Evolutionary conservation across 257 asterid species (phyloP), one percentile per base, ranked within the genome.

Genomic region (Asclepias syriaca): DNA sequence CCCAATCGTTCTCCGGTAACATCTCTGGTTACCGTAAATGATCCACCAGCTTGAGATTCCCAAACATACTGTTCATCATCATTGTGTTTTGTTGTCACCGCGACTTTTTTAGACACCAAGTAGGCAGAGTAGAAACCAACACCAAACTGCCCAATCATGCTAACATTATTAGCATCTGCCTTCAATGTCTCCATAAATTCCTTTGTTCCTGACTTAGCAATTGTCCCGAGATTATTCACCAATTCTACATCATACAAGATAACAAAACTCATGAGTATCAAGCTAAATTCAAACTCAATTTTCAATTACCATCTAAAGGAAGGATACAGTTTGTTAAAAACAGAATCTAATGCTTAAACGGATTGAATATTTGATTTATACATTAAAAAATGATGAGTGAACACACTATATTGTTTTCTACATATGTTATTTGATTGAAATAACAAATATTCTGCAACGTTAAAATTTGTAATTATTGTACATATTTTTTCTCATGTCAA

Each of bases 31-130:
- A 84, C 80, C 0, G 89, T 84, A 74, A 84, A 84, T 4, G 86
- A 84, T 22, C 86, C 84, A 56, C 85, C 85, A 15, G 87, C 85
- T 66, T 80, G 87, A 21, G 86, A 81, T 46, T 84, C 88, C 88
- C 88, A 84, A 2, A 82, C 39, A 69, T 84, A 81, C 57, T 85
- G 84, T 73, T 80, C 85, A n/a, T 81, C 86, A 32, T 82, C 89
- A 22, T 84, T 84, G 81, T 81, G 88, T 71, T 84, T 84, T 40
- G 88, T 80, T 12, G 85, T 84, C 2, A 84, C 87, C 39, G 81
- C 77, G 0, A 84, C 86, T 69, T 77, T 81, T 66, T 84, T 84
- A 0, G 85, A 80, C 3, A 81, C 83, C 22, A 81, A 81, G 71
- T 77, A 84, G 27, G 84, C 78, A 14, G 86, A 81, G 77, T 81